phyloP scores from a whole-genome alignment of 305 asterid species.

The Solanum hybrid region DNA sequence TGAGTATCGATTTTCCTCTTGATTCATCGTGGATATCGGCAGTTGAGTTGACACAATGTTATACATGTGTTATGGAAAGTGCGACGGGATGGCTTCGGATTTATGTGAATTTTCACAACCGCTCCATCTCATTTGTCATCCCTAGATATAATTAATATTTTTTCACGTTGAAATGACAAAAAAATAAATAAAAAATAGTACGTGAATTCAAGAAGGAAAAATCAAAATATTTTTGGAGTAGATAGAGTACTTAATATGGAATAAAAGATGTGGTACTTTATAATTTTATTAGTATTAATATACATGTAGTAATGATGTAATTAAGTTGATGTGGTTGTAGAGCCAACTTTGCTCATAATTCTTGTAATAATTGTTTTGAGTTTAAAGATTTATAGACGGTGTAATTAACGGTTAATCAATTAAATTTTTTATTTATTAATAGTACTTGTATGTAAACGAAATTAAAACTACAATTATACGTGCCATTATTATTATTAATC shows the following conservation, averaged over 20 bases:
- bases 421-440: background rate
- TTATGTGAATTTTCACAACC: background rate
- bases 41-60: background rate
- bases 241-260: background rate
- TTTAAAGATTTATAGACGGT: background rate
- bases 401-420: background rate
- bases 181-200: too few species aligned
- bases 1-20: background rate
- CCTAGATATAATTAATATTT: too few species aligned
- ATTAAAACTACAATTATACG: background rate
- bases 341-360: background rate
- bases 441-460: background rate
- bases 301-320: background rate
- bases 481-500: background rate
- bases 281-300: background rate
- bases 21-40: background rate
- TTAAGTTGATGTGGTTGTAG: background rate
- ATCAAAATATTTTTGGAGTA: background rate
- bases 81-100: rapidly evolving
- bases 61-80: background rate
- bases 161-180: background rate
- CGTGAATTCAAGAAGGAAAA: background rate
- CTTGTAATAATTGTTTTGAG: background rate
- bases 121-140: background rate
- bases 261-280: background rate